phyloP scores from a whole-genome alignment of 805 yeast genomes.

The Clavispora phyllophila region DNA sequence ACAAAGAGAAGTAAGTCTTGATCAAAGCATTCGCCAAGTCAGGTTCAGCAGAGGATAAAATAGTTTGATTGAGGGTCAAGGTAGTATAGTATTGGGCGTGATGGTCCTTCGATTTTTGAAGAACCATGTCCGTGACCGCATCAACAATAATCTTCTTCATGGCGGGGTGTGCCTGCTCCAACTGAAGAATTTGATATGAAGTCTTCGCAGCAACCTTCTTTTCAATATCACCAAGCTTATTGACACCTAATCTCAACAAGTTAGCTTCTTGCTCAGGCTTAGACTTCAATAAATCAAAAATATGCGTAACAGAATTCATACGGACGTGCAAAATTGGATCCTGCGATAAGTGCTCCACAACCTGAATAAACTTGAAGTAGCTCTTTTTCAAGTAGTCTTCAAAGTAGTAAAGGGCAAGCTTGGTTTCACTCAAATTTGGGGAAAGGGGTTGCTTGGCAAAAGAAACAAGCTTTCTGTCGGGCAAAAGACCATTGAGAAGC shows the following conservation, averaged over 20 bases:
- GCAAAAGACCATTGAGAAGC: slow-evolving; percentile 74
- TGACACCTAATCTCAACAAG: slow-evolving; percentile 79
- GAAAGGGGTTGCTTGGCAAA: slow-evolving; percentile 70
- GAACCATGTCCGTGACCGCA: slow-evolving; percentile 73
- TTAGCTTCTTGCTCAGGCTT: slow-evolving; percentile 98
- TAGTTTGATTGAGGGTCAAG: slow-evolving; percentile 87
- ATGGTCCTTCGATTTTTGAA: slow-evolving; percentile 72
- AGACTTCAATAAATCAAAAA: slow-evolving; percentile 71
- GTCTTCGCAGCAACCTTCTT: slow-evolving; percentile 87
- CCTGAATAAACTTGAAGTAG: slow-evolving; percentile 70
- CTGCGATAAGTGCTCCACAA: slow-evolving; percentile 75
- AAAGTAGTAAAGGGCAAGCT: slow-evolving; percentile 71
- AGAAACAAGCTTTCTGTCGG: slow-evolving; percentile 74
- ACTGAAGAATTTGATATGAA: slow-evolving; percentile 70
- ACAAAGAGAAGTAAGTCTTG: slow-evolving; percentile 78
- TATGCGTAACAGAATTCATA: slow-evolving; percentile 66
- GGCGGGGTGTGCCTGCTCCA: slow-evolving; percentile 91
- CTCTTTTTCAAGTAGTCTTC: slow-evolving; percentile 82
- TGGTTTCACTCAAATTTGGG: slow-evolving; percentile 36
- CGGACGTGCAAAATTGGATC: slow-evolving; percentile 90
- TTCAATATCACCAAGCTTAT: slow-evolving; percentile 90
- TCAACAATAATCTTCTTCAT: slow-evolving; percentile 83
- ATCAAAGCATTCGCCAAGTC: slow-evolving; percentile 80
- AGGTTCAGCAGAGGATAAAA: slow-evolving; percentile 70
- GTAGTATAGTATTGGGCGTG: slow-evolving; percentile 86